Conservation (phyloP, 495 filamentous ascomycete species). For the Aspergillus biplanus region DNA sequence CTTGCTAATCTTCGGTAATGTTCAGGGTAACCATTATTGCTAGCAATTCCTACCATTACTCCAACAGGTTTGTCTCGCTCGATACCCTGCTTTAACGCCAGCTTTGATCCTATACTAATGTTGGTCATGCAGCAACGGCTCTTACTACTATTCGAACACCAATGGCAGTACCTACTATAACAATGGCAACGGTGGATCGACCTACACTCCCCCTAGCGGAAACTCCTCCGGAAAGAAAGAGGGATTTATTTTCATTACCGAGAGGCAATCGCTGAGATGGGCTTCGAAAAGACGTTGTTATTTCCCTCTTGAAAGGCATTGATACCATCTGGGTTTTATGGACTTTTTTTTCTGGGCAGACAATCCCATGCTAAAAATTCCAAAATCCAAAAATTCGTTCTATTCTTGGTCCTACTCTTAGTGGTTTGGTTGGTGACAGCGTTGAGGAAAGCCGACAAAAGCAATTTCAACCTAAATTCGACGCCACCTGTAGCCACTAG, state of each 20-base stretch:
- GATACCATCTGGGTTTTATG: too few species aligned
- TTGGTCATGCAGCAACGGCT: slow-evolving; percentile 38
- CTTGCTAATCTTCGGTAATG: not conserved
- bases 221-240: slow-evolving; percentile 28
- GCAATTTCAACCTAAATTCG: too few species aligned
- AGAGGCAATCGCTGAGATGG: not conserved
- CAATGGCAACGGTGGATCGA: slow-evolving; percentile 42
- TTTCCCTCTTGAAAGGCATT: too few species aligned
- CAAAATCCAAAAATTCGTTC: too few species aligned
- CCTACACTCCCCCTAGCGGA: slow-evolving; percentile 37
- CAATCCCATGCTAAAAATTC: too few species aligned
- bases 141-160: slow-evolving; percentile 58
- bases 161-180: slow-evolving; percentile 57
- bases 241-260: not conserved
- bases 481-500: too few species aligned
- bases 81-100: not conserved
- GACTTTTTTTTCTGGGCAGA: too few species aligned
- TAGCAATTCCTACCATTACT: slow-evolving; percentile 54
- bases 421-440: too few species aligned
- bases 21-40: slow-evolving; percentile 56
- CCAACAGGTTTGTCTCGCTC: slow-evolving; percentile 41
- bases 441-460: too few species aligned
- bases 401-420: too few species aligned
- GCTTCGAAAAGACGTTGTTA: not conserved
- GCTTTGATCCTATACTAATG: not conserved